Percentiles rank a stretch among this genome's conserved stretches.
These are phyloP conservation scores for Candida silvatica DNA, from an alignment of 805 yeast genomes.

Conservation along the genomic window DNA sequence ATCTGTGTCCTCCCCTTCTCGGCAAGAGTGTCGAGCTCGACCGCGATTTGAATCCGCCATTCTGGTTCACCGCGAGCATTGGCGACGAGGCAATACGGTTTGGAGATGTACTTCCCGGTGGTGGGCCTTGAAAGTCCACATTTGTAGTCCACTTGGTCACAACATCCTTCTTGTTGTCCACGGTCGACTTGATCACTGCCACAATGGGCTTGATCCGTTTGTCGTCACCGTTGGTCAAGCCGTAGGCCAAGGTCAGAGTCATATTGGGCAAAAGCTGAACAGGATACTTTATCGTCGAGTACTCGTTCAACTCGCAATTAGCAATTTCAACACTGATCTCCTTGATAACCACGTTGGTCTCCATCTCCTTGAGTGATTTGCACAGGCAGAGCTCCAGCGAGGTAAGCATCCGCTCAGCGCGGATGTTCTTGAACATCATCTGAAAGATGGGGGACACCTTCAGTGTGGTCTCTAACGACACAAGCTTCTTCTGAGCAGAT, in stretches of 20 bases:
- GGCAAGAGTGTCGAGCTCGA: conserved; percentile 17
- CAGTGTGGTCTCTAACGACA: conserved; percentile 6
- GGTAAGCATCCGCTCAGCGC: conserved; percentile 18
- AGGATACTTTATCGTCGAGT: conserved; percentile 21
- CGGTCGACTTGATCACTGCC: conserved; percentile 14
- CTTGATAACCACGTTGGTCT: conserved; percentile 7
- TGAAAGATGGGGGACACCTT: conserved; percentile 19
- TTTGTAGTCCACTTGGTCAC: conserved; percentile 30
- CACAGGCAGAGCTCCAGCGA: conserved; percentile 18
- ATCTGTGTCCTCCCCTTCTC: conserved; percentile 11
- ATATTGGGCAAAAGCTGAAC: conserved; percentile 16
- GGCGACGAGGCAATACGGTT: conserved; percentile 1
- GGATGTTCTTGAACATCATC: conserved; percentile 19
- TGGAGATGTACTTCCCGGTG: neutral
- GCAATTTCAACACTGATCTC: conserved; percentile 12
- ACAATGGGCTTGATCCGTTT: conserved; percentile 19
- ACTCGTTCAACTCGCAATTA: conserved; percentile 17
- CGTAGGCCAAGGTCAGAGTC: conserved; percentile 18
- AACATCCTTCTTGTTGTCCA: conserved; percentile 13
- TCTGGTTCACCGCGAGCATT: neutral
- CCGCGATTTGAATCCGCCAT: conserved; percentile 2
- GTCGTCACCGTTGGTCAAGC: conserved; percentile 18
- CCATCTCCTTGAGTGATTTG: conserved; percentile 8
- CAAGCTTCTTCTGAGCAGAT: conserved; percentile 1
- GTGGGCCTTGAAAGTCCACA: conserved; percentile 13